phyloP scores from a whole-genome alignment of 2,329 filamentous ascomycete species.

The Helotiales sp. region DNA sequence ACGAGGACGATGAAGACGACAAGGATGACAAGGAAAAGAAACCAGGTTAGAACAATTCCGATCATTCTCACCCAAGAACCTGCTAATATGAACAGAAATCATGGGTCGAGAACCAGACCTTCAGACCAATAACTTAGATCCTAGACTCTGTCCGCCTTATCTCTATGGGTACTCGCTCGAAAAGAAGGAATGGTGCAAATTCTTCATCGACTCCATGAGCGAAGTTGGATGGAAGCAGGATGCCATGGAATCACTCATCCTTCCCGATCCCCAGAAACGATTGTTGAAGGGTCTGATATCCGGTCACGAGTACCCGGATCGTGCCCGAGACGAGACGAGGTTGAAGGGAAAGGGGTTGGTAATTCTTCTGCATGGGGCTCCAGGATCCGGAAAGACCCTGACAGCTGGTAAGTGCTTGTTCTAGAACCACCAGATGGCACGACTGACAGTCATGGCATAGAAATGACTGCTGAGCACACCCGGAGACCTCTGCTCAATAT shows the following conservation, averaged over 20 bases:
- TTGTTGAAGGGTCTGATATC: slow-evolving; percentile 23
- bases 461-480: slow-evolving; percentile 29
- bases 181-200: slow-evolving; percentile 31
- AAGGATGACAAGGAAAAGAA: slow-evolving; percentile 4
- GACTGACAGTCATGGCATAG: not conserved
- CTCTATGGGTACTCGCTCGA: slow-evolving; percentile 27
- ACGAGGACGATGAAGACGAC: slow-evolving; percentile 4
- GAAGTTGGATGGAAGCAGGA: slow-evolving; percentile 20
- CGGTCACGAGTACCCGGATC: slow-evolving; percentile 25
- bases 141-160: slow-evolving; percentile 25
- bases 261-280: slow-evolving; percentile 20
- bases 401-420: slow-evolving; percentile 44
- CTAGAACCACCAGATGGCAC: too few species aligned
- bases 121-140: slow-evolving; percentile 13
- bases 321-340: slow-evolving; percentile 18
- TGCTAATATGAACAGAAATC: not conserved
- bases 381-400: slow-evolving; percentile 29
- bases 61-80: not conserved
- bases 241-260: slow-evolving; percentile 19
- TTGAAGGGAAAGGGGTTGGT: slow-evolving; percentile 31
- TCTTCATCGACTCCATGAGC: slow-evolving; percentile 20
- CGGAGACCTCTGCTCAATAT: slow-evolving; percentile 24
- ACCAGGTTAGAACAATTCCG: not conserved
- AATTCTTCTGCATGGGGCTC: slow-evolving; percentile 26
- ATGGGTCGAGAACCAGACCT: not conserved